Percentiles rank a stretch among this genome's conserved stretches.
phyloP scores from a whole-genome alignment of 192 early-diverging fungal species.

The Allomyces macrogynus region DNA sequence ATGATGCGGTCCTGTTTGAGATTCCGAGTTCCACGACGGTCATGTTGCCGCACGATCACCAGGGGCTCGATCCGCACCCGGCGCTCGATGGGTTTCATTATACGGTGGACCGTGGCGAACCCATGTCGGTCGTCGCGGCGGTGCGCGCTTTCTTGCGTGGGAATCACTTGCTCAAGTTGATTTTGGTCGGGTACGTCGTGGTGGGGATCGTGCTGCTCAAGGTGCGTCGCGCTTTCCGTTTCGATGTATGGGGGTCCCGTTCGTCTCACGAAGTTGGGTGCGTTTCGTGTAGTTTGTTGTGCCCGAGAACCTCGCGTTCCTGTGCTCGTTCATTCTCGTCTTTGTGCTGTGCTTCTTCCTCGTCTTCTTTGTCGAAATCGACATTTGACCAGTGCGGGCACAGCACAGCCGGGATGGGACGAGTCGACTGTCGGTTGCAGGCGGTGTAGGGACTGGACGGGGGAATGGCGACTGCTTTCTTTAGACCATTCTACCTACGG shows the following conservation, averaged over 20 bases:
- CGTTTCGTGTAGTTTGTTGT: not conserved
- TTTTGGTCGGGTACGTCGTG: not conserved
- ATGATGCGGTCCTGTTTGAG: slow-evolving; percentile 43
- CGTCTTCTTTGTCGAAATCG: not conserved
- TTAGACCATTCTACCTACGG: no score
- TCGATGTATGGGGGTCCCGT: not conserved
- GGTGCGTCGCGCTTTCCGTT: not conserved
- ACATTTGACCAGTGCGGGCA: not conserved
- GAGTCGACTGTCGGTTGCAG: no score
- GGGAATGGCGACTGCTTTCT: no score
- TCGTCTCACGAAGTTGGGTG: not conserved
- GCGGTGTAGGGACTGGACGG: no score
- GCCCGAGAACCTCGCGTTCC: not conserved
- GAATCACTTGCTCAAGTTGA: not conserved
- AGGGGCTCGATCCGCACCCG: not conserved
- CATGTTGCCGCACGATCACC: not conserved
- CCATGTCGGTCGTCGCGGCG: not conserved
- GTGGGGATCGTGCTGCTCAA: not conserved
- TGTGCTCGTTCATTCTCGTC: not conserved
- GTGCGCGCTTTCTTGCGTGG: not conserved
- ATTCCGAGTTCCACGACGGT: slow-evolving; percentile 7
- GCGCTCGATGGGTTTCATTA: not conserved
- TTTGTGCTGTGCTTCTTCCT: not conserved
- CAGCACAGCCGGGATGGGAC: no score
- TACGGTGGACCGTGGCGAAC: not conserved